Percentiles rank a stretch among this genome's conserved stretches.
These are phyloP conservation scores for Microsporum audouinii DNA, from an alignment of 2,329 filamentous ascomycete genomes.

Conservation along the genomic window DNA sequence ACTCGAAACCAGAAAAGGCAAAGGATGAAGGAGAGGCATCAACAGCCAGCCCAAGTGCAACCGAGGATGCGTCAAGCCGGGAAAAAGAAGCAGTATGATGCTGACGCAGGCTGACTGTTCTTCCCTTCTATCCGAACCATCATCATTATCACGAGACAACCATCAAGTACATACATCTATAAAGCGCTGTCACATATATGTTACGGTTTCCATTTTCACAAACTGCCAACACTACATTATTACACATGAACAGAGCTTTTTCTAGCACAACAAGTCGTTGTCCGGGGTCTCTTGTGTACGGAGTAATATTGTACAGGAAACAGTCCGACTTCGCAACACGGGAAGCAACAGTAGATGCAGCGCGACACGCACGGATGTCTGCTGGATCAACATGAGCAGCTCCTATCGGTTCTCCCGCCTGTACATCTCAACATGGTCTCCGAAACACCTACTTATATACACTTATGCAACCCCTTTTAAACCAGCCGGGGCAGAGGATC, in stretches of 20 bases:
- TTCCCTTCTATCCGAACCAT: background rate
- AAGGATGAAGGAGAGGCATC: slow-evolving; percentile 27
- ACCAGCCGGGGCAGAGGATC: background rate
- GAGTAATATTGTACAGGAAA: background rate
- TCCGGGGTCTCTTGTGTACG: background rate
- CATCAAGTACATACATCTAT: background rate
- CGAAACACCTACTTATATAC: background rate
- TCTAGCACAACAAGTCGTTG: background rate
- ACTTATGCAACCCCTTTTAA: background rate
- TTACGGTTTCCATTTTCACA: background rate
- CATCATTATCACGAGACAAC: background rate
- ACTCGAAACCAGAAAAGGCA: slow-evolving; percentile 21
- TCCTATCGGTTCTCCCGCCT: background rate
- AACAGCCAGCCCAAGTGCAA: slow-evolving; percentile 24
- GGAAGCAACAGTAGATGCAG: background rate
- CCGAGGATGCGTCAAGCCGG: slow-evolving; percentile 2
- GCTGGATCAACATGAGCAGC: background rate
- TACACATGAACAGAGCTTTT: background rate
- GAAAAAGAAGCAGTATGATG: background rate
- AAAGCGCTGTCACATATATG: background rate
- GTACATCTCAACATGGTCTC: background rate
- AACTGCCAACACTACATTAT: background rate
- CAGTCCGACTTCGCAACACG: background rate
- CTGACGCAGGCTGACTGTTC: background rate
- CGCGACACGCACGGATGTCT: background rate